Percentiles rank a stretch among this genome's conserved stretches.
These are phyloP conservation scores for Kluyveromyces dobzhanskii DNA, from an alignment of 805 yeast species.

Conservation along the genomic window DNA sequence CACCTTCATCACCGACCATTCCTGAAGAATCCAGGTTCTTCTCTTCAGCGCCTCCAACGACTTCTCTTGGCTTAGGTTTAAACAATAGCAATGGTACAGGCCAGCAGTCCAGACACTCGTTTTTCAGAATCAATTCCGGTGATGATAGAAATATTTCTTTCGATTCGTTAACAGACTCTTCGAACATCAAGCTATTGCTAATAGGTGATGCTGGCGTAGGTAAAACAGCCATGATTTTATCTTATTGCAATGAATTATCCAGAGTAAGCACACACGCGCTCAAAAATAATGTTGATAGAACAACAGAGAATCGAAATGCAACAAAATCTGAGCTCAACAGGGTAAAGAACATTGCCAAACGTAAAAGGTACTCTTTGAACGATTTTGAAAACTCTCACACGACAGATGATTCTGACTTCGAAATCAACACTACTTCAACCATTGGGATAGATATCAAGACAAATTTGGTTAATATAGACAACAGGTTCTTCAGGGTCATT, in stretches of 20 bases:
- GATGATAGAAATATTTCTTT: conserved; percentile 7
- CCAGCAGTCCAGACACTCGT: conserved; percentile 5
- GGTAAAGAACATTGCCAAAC: conserved; percentile 13
- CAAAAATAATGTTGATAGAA: conserved; percentile 7
- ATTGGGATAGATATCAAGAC: conserved; percentile 42
- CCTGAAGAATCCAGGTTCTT: conserved; percentile 2
- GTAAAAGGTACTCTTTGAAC: conserved; percentile 26
- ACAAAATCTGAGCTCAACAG: conserved; percentile 1
- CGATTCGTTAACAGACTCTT: conserved; percentile 10
- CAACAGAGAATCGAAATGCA: neutral
- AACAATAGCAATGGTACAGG: neutral
- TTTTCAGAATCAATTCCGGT: conserved; percentile 6
- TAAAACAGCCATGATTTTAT: conserved; percentile 37
- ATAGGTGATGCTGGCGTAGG: conserved; percentile 44
- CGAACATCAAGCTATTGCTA: conserved; percentile 31
- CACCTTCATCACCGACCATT: conserved; percentile 8
- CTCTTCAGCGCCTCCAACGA: neutral
- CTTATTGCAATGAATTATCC: conserved; percentile 33
- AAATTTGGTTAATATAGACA: conserved; percentile 36
- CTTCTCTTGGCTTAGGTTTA: conserved; percentile 1
- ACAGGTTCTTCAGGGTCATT: conserved; percentile 35
- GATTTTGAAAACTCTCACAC: conserved; percentile 24
- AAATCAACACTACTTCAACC: conserved; percentile 33
- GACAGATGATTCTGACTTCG: conserved; percentile 10
- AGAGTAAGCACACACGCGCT: conserved; percentile 15